A percentile compares a stretch with the other conserved stretches of the same genome.
phyloP scores from a whole-genome alignment of 257 asterid genomes.

The Henckelia pumila region DNA sequence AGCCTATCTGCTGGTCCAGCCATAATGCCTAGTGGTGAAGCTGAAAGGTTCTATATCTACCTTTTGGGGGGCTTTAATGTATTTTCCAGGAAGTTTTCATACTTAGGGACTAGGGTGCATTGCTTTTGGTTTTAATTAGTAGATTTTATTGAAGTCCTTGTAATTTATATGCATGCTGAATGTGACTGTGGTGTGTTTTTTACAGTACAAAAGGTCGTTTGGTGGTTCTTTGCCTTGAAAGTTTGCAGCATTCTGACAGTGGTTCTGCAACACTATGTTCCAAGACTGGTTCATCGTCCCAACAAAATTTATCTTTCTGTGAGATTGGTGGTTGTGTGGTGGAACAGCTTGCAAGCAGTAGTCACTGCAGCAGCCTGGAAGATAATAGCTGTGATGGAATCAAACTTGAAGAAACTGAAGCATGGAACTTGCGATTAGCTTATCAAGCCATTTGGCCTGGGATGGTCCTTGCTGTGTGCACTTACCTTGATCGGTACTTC shows the following conservation, averaged over 20 bases:
- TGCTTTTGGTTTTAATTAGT: constrained; percentile 4
- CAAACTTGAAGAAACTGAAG: constrained; percentile 77
- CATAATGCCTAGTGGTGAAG: constrained; percentile 97
- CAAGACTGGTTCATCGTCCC: constrained; percentile 52
- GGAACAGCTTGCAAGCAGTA: constrained; percentile 70
- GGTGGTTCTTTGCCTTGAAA: constrained; percentile 81
- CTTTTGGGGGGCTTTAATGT: background rate
- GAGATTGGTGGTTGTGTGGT: constrained; percentile 47
- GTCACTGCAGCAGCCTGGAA: constrained; percentile 83
- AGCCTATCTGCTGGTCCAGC: constrained; percentile 86
- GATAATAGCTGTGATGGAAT: constrained; percentile 73
- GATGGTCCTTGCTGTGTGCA: constrained; percentile 81
- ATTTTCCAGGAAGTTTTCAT: background rate
- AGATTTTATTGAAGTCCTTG: constrained; percentile 15
- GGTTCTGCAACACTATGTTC: constrained; percentile 52
- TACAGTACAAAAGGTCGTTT: constrained; percentile 88
- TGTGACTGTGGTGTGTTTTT: constrained; percentile 21
- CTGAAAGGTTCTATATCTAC: constrained; percentile 66
- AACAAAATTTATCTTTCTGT: constrained; percentile 55
- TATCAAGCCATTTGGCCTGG: constrained; percentile 73
- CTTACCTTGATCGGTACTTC: constrained; percentile 81
- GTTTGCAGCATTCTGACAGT: constrained; percentile 58
- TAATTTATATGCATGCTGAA: constrained; percentile 7
- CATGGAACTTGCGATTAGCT: constrained; percentile 75
- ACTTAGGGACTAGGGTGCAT: background rate